A percentile compares a stretch with the other conserved stretches of the same genome.
These are phyloP conservation scores for Kwoniella dejecticola DNA, from an alignment of 768 basidiomycete genomes.

Conservation along the genomic window DNA sequence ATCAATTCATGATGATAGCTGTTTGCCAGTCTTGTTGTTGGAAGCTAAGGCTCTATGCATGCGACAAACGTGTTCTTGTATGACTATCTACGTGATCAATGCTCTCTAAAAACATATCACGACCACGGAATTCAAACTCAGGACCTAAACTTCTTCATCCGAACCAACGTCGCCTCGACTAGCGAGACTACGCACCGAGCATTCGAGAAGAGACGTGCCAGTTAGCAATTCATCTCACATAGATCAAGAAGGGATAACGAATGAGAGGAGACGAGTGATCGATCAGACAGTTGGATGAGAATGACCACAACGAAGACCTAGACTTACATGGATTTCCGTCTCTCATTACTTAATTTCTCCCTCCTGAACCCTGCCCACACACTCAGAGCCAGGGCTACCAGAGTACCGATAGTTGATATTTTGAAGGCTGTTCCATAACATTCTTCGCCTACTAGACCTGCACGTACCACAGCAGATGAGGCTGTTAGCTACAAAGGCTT, in stretches of 20 bases:
- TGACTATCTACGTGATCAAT: too few species aligned
- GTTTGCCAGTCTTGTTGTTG: too few species aligned
- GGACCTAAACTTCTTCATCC: constrained; percentile 21
- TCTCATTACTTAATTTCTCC: constrained; percentile 23
- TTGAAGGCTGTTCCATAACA: constrained; percentile 48
- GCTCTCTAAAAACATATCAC: too few species aligned
- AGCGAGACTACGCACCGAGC: not conserved
- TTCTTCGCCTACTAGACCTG: constrained; percentile 44
- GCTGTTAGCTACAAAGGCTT: too few species aligned
- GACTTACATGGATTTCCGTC: constrained; percentile 29
- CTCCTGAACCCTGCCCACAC: constrained; percentile 30
- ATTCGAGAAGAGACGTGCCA: not conserved
- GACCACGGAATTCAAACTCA: too few species aligned
- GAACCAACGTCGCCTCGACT: constrained; percentile 6
- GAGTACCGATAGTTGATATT: constrained; percentile 32
- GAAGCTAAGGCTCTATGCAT: too few species aligned
- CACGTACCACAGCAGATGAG: too few species aligned
- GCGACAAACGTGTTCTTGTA: too few species aligned
- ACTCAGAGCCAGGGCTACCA: constrained; percentile 37
- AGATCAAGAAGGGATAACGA: not conserved
- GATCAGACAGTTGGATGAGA: too few species aligned
- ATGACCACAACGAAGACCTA: too few species aligned
- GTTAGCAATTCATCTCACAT: not conserved
- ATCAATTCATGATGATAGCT: too few species aligned
- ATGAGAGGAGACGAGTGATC: not conserved